Evolutionary conservation across 495 filamentous ascomycete genomes (phyloP).

Genomic region (Lentithecium fluviatile): DNA sequence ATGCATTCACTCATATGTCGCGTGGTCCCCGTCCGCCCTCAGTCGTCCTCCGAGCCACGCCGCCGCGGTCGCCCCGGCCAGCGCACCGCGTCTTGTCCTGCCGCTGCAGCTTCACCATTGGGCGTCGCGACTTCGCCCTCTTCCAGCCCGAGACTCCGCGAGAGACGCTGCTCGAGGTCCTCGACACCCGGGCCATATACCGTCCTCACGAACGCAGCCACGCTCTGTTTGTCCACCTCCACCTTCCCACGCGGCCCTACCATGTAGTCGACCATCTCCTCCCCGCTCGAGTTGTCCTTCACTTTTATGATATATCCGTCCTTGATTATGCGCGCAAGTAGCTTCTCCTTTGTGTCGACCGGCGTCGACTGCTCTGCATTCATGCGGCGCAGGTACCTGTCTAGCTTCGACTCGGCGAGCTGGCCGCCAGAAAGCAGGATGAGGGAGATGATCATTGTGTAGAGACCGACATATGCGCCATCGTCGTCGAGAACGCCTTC

Average conservation of each 20-base stretch:
- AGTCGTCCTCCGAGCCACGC: constrained; percentile 13
- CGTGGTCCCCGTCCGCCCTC: not conserved
- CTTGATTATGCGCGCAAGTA: constrained; percentile 70
- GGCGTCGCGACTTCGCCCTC: not conserved
- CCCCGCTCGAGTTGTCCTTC: constrained; percentile 50
- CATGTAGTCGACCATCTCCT: constrained; percentile 70
- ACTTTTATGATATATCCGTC: constrained; percentile 80
- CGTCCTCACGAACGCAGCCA: constrained; percentile 65
- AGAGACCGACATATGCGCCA: constrained; percentile 74
- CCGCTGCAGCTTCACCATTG: constrained; percentile 4
- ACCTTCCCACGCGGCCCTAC: constrained; percentile 82
- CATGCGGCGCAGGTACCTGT: constrained; percentile 67
- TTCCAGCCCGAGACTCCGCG: constrained; percentile 40
- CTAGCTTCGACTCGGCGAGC: constrained; percentile 59
- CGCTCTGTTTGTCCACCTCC: constrained; percentile 73
- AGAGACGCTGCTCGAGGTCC: constrained; percentile 42
- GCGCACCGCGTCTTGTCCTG: constrained; percentile 1
- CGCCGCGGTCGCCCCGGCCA: constrained; percentile 5
- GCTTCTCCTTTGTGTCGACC: constrained; percentile 70
- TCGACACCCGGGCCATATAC: constrained; percentile 50
- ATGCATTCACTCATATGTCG: too few species aligned
- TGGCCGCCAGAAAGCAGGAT: constrained; percentile 70
- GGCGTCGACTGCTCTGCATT: constrained; percentile 76
- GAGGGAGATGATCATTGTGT: constrained; percentile 73
- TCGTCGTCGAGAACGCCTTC: constrained; percentile 58